Percentiles rank a stretch among this genome's conserved stretches.
Evolutionary conservation across 768 basidiomycete species (phyloP).

Genomic region (Butyriboletus loyo): DNA sequence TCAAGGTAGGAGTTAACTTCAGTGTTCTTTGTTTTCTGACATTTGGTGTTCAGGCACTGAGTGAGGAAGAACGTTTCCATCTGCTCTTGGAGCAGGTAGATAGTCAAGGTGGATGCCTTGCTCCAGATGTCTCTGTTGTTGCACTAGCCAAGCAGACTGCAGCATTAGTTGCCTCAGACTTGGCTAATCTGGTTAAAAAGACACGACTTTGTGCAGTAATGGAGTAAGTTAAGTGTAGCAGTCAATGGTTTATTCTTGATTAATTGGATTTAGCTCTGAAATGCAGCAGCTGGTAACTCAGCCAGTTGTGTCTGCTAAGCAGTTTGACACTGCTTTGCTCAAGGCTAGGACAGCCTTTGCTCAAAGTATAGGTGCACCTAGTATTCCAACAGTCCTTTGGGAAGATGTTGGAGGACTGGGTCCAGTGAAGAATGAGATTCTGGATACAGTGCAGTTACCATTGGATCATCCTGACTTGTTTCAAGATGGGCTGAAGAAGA

Average conservation of each 20-base stretch:
- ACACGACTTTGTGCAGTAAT: constrained; percentile 48
- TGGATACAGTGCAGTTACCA: constrained; percentile 94
- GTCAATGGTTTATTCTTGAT: not conserved
- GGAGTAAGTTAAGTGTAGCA: constrained; percentile 12
- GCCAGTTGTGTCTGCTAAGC: constrained; percentile 38
- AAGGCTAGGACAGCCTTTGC: constrained; percentile 77
- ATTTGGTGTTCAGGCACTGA: constrained; percentile 59
- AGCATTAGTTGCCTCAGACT: constrained; percentile 80
- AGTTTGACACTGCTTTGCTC: constrained; percentile 71
- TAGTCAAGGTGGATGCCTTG: constrained; percentile 41
- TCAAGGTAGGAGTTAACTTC: constrained; percentile 51
- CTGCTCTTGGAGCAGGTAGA: constrained; percentile 48
- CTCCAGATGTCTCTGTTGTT: constrained; percentile 76
- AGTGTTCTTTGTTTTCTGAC: not conserved
- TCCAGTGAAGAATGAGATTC: constrained; percentile 83
- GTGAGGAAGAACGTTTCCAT: constrained; percentile 66
- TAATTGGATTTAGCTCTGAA: constrained; percentile 3
- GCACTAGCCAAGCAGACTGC: constrained; percentile 84
- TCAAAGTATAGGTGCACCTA: constrained; percentile 94
- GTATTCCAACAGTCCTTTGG: constrained; percentile 94
- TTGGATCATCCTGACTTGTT: constrained; percentile 89
- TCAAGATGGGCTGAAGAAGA: constrained; percentile 87
- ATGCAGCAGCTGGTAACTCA: constrained; percentile 5
- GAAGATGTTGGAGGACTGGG: constrained; percentile 95
- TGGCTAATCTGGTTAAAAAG: constrained; percentile 63